Evolutionary conservation across 2,329 filamentous ascomycete species (phyloP).

Genomic region (Fragosphaeria purpurea): DNA sequence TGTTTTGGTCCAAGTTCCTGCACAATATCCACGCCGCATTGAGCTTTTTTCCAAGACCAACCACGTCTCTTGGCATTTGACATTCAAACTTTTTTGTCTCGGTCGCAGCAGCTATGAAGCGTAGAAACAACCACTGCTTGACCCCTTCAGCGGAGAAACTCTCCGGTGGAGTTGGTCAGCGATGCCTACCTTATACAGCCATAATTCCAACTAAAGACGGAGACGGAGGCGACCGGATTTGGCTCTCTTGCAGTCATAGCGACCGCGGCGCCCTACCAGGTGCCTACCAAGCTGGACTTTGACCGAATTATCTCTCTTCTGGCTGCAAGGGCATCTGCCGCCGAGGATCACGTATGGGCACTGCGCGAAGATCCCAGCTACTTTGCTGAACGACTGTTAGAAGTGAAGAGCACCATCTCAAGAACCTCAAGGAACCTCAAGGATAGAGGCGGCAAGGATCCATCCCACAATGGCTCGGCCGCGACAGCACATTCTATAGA

Average conservation of each 20-base stretch:
- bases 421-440: conserved; percentile 30
- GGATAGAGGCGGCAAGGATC: conserved; percentile 13
- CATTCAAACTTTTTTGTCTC: too few species aligned
- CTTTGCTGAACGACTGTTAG: conserved; percentile 34
- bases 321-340: conserved; percentile 27
- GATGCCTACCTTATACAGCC: conserved; percentile 24
- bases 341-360: conserved; percentile 44
- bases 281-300: conserved; percentile 37
- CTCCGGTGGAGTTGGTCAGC: conserved; percentile 17
- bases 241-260: conserved; percentile 29
- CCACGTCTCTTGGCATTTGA: too few species aligned
- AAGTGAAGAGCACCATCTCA: conserved; percentile 36
- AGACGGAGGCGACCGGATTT: conserved; percentile 22
- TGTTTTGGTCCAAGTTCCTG: too few species aligned
- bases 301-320: conserved; percentile 33
- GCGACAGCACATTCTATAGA: conserved; percentile 25
- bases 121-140: too few species aligned
- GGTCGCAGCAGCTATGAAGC: too few species aligned
- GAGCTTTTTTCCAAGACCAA: too few species aligned
- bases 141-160: too few species aligned
- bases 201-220: conserved; percentile 24
- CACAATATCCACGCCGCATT: too few species aligned
- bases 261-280: conserved; percentile 41
- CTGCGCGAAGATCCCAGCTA: conserved; percentile 50
- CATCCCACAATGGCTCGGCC: conserved; percentile 17